These are phyloP conservation scores for Harringtonia lauricola DNA, from an alignment of 2,329 filamentous ascomycete genomes.

Conservation along the genomic window DNA sequence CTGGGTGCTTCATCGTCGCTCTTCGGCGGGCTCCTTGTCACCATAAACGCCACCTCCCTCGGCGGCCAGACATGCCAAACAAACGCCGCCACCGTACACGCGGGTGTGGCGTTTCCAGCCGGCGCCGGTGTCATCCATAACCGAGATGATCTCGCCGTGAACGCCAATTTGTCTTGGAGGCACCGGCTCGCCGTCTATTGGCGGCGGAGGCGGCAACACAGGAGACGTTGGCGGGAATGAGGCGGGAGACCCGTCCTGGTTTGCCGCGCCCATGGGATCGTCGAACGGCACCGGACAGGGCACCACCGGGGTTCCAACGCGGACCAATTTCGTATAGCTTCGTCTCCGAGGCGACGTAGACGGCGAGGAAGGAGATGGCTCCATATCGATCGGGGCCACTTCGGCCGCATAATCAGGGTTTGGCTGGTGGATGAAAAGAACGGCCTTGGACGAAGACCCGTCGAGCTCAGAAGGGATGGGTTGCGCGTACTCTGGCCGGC, in stretches of 20 bases:
- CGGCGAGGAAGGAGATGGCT: background rate
- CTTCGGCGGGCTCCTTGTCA: constrained; percentile 12
- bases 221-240: constrained; percentile 39
- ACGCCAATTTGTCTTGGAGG: constrained; percentile 25
- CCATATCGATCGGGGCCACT: constrained; percentile 15
- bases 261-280: constrained; percentile 9
- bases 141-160: constrained; percentile 38
- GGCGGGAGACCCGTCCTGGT: constrained; percentile 26
- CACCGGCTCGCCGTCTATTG: background rate
- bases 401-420: constrained; percentile 33
- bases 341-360: constrained; percentile 21
- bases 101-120: constrained; percentile 47
- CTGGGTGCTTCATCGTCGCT: too few species aligned
- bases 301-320: constrained; percentile 12
- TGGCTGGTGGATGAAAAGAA: constrained; percentile 34
- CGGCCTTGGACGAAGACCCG: background rate
- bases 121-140: constrained; percentile 33
- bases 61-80: constrained; percentile 41
- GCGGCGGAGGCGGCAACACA: constrained; percentile 22
- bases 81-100: constrained; percentile 47
- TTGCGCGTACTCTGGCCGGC: constrained; percentile 20
- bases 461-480: constrained; percentile 24
- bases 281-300: background rate
- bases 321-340: constrained; percentile 31
- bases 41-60: constrained; percentile 33